Evolutionary conservation across 2,329 filamentous ascomycete genomes (phyloP), one percentile per base, ranked within the genome.

Genomic region (Claviceps purpurea): DNA sequence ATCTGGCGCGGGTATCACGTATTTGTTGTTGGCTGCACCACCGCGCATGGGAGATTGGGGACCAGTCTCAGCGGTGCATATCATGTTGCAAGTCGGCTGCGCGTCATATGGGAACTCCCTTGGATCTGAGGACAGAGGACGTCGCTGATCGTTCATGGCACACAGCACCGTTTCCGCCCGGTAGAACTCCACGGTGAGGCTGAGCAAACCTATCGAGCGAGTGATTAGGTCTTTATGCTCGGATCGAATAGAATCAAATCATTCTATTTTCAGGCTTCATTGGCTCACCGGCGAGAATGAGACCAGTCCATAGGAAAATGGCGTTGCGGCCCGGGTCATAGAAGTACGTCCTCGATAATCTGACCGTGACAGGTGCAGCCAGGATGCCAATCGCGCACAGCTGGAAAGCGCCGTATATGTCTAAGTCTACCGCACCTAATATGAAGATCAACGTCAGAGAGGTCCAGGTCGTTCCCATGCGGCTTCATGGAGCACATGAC

Each of bases 351-450:
- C 66, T 66, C 1, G 81, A 85, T 44, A 81, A 63, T 55, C 74
- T 72, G 22, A 82, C 79, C 0, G 81, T 83, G 0, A 81, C 71
- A 0, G 82, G 82, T 4, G 78, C 82, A 1, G 79, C 78, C 4
- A 86, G 58, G 16, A 85, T 80, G 13, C 79, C 82, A 40, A 86
- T 81, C 0, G 81, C 73, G 54, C 82, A 85, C 0, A 85, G 62
- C 56, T 86, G 82, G 55, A 85, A 84, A 8, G 81, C 80, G 1
- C 82, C 82, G 52, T 77, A 86, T 3, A 85, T 69, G 57, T 86
- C 82, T 75, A 86, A 78, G 58, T 85, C 82, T 14, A 84, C 74
- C 14, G 78, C 81, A 50, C 68, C 81, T 83, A 52, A 24, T 54
- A 1, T 14, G 3, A 22, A 7, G 13, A 22, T 22, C 22, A 8